phyloP scores from a whole-genome alignment of 2,329 filamentous ascomycete species.

The Akanthomyces muscarius region DNA sequence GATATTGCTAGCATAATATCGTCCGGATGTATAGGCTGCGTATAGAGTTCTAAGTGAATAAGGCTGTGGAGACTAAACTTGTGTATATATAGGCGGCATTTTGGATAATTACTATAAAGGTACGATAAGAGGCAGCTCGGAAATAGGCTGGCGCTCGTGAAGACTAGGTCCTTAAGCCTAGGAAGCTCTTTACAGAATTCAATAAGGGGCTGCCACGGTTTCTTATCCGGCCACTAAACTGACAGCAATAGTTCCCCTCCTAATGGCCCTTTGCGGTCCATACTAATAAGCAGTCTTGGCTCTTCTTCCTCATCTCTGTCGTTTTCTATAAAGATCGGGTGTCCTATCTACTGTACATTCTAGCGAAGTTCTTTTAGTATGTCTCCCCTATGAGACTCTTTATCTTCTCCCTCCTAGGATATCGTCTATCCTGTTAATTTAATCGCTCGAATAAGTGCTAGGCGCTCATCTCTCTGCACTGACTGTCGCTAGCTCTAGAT shows the following conservation, averaged over 20 bases:
- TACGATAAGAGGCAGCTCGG: conserved; percentile 6
- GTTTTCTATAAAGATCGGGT: neutral
- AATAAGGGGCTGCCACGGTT: conserved; percentile 4
- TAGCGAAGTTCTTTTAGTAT: neutral
- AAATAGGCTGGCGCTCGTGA: conserved; percentile 3
- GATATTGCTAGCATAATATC: conserved; percentile 6
- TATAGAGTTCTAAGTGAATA: conserved; percentile 1
- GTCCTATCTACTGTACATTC: neutral
- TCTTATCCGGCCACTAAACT: conserved; percentile 1
- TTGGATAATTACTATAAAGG: conserved; percentile 1
- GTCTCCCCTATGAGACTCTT: neutral
- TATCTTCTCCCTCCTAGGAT: neutral
- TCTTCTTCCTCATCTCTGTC: conserved; percentile 7
- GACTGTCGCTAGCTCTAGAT: conserved; percentile 9
- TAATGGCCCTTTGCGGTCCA: conserved; percentile 1
- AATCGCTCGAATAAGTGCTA: conserved; percentile 3
- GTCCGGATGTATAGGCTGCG: conserved; percentile 1
- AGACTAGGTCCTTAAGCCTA: conserved; percentile 4
- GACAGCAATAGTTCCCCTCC: neutral
- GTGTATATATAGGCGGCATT: conserved; percentile 6
- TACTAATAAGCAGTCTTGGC: conserved; percentile 5
- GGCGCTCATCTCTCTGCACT: neutral
- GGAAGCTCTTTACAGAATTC: conserved; percentile 5
- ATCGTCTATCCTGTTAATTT: conserved; percentile 9
- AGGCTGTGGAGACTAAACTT: conserved; percentile 2